Base-by-base conservation (phyloP, 345 rosid genomes). In the Lepidium sativum region DNA sequence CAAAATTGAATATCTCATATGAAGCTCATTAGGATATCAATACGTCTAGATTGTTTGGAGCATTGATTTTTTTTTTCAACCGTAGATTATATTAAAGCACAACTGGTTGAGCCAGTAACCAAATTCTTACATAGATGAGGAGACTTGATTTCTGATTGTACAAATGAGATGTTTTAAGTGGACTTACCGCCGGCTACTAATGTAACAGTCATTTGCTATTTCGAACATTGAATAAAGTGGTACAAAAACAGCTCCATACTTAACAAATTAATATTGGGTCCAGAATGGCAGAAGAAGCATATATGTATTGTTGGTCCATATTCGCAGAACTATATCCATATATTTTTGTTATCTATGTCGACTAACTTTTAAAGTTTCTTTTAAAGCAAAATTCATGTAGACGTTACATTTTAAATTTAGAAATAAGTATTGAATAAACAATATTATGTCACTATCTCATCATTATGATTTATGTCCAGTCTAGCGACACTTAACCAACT, bases 401-500 rank as follows among this genome's bases (percentile, higher is more conserved):
- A 6, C 9, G 9, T 11, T 13, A 25, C 39, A 37, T 67, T 33
- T 34, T 6, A 27, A 5, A 27, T 27, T 27, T 0, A 38, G 21
- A 5, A 55, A 7, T 9, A 21, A 9, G 32, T 9, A 40, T 14
- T n/a, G 37, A 58, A 14, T 40, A 39, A 21, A 25, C 29, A 9
- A 35, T 44, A 6, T 0, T 27, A 35, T 37, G 40, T 37, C 72
- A 67, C 38, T 37, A 38, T 68, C 65, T 48, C 21, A 39, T 58
- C 65, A 48, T 58, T 27, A 5, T n/a, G n/a, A n/a, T n/a, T n/a
- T 58, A 48, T 39, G 56, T 29, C 3, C 29, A 58, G 32, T 40
- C 58, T 68, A 32, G 65, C 65, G 65, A 58, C 65, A 68, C 7
- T 25, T 35, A 56, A 57, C 57, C 18, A 57, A 47, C 21, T 39